phyloP scores from a whole-genome alignment of 352 stramenopile genomes.

The Phytophthora sp. region DNA sequence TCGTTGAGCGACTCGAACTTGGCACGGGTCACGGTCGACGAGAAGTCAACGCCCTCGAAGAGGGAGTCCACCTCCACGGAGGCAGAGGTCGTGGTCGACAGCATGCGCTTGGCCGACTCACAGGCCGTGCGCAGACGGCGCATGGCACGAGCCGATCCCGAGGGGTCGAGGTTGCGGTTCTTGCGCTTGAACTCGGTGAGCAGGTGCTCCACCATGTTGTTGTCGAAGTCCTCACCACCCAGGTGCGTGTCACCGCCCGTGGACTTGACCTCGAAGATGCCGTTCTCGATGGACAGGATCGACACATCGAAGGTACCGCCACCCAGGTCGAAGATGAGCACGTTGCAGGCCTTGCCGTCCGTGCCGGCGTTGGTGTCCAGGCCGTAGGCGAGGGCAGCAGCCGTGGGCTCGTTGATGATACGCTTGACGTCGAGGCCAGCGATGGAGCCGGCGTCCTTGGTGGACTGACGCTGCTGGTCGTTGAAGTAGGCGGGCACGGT shows the following conservation, averaged over 20 bases:
- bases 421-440: constrained; percentile 74
- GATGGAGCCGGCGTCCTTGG: constrained; percentile 73
- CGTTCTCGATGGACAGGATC: constrained; percentile 95
- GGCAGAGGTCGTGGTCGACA: constrained; percentile 93
- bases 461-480: constrained; percentile 76
- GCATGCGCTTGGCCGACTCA: constrained; percentile 97
- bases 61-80: constrained; percentile 96
- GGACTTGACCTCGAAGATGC: constrained; percentile 98
- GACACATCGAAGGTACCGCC: constrained; percentile 96
- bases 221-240: constrained; percentile 96
- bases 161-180: constrained; percentile 91
- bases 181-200: constrained; percentile 95
- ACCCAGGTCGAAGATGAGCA: constrained; percentile 97
- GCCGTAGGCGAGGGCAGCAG: constrained; percentile 95
- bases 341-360: constrained; percentile 88
- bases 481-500: constrained; percentile 80
- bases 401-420: constrained; percentile 98
- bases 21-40: constrained; percentile 92
- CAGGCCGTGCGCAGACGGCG: constrained; percentile 96
- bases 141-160: constrained; percentile 90
- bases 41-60: constrained; percentile 96
- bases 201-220: constrained; percentile 95
- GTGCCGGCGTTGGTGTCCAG: constrained; percentile 91
- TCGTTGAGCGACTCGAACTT: constrained; percentile 93
- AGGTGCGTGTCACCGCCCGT: constrained; percentile 96